phyloP scores from a whole-genome alignment of 2,329 filamentous ascomycete species.

The Cucurbitaria berberidis region DNA sequence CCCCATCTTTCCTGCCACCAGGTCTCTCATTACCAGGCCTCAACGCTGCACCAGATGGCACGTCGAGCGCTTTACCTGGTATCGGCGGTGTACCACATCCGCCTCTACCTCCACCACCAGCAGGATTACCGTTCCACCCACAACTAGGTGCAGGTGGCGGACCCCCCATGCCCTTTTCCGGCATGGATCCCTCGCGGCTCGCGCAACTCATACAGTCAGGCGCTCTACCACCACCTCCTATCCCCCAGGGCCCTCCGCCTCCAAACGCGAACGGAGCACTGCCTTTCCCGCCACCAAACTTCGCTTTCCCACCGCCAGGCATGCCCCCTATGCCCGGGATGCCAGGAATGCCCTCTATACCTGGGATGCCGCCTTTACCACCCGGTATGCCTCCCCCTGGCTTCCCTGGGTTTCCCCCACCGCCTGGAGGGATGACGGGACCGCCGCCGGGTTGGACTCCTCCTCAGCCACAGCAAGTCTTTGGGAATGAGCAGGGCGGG shows the following conservation, averaged over 20 bases:
- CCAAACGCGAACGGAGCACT: conserved; percentile 24
- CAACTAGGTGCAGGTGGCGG: conserved; percentile 10
- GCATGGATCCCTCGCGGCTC: conserved; percentile 40
- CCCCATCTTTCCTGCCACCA: conserved; percentile 65
- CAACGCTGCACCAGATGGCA: conserved; percentile 48
- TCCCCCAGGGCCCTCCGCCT: conserved; percentile 31
- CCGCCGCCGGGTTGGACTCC: conserved; percentile 28
- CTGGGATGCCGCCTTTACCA: conserved; percentile 15
- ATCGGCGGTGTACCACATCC: conserved; percentile 52
- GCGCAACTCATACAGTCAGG: conserved; percentile 45
- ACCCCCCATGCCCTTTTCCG: conserved; percentile 27
- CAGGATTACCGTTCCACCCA: conserved; percentile 29
- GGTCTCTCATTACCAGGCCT: conserved; percentile 54
- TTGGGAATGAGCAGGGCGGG: conserved; percentile 27
- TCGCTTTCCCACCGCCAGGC: conserved; percentile 30
- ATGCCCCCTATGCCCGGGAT: conserved; percentile 25
- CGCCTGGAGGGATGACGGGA: conserved; percentile 17
- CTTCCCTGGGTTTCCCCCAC: conserved; percentile 16
- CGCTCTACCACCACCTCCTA: conserved; percentile 45
- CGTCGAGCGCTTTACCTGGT: conserved; percentile 55
- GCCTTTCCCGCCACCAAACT: conserved; percentile 35
- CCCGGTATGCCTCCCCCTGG: neutral
- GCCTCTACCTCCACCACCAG: conserved; percentile 37
- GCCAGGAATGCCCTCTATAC: conserved; percentile 22
- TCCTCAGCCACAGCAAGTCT: conserved; percentile 27